Base-by-base conservation (phyloP, 768 basidiomycete species). In the Lactarius hengduanensis region DNA sequence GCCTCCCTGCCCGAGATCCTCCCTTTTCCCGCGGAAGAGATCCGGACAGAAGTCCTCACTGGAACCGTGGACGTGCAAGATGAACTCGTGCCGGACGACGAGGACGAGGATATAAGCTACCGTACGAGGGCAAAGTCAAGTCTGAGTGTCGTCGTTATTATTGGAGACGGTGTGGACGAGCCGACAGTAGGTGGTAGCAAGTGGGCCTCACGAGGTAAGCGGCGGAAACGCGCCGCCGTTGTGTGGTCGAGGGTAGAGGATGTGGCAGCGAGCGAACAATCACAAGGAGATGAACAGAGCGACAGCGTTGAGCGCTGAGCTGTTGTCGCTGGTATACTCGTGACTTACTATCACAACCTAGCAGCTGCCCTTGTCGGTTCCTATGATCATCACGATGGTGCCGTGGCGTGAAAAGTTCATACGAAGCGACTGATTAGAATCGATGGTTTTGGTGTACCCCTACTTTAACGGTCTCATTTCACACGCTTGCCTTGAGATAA, bases 1-100 rank as follows among this genome's bases (percentile, higher is more conserved):
- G 82, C 87, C 6, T 87, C 91, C 26, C 80, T 95, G 34, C 90
- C 92, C 0, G 80, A 83, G 3, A 86, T 89, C 57, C 80, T 96
- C 13, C 91, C 92, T 0, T 91, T 84, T 72, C 70, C 84, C 0
- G 74, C 77, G 43, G 83, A 85, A 57, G 89, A 92, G 63, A 84
- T 92, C 5, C 80, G 81, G 50, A 82, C 81, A 28, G 82, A 88
- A 63, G 78, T 89, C 16, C 79, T 78, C 9, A 94, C 92, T 0
- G 88, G 88, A 5, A 89, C 90, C 0, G 81, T 89, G 40, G 84
- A 87, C 69, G 85, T 93, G 20, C 82, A 85, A 67, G 94, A 96
- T 69, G 94, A 95, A 77, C 72, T 95, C 10, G 73, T 89, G 22
- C 93, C 91, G 0, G 85, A 85, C 1, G 86, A 90, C 69, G 87